Evolutionary conservation across 306 rosid genomes (phyloP), one percentile per base, ranked within the genome.

Genomic region (Macrotyloma uniflorum): DNA sequence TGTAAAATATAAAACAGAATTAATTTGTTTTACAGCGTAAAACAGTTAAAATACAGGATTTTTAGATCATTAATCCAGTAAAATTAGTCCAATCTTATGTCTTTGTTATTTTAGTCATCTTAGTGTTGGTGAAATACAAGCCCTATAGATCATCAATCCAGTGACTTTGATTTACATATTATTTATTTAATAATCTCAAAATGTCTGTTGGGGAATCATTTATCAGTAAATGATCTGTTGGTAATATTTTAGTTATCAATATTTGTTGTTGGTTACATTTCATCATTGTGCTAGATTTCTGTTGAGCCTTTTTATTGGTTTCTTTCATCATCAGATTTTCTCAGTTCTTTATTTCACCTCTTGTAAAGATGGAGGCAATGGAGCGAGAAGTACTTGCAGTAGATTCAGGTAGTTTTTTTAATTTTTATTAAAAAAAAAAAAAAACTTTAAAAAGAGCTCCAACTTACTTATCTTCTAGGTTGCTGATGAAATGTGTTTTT

Each of bases 361-460:
- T 95, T 50, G 96, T 95, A 40, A 95, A 95, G 87, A 75, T 6
- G 79, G 98, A 95, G 74, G 99, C 98, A 68, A 93, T 93, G 98
- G 99, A 92, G 70, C 86, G 99, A 81, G 99, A 95, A 85, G 90
- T 95, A 58, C 99, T 87, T 53, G 98, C 99, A 36, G 92, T 95
- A 79, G 98, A 95, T 89, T 95, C 99, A 83, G 99, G 99, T 95
- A 63, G 79, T 70, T 65, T 45, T 70, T 72, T 8, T 36, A 26
- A 26, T 7, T 7, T 36, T 36, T 36, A 7, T 36, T 36, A 5
- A 35, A 38, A 38, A 8, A 26, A 26, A 3, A 11, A 71, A 38
- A 10, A 50, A 54, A 66, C 53, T 51, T 50, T 36, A 57, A 36
- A 33, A 75, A 76, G 61, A 35, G 53, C 49, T 35, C 36, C 65